phyloP scores from a whole-genome alignment of 73 alveolate genomes.

The Paramecium primaurelia region DNA sequence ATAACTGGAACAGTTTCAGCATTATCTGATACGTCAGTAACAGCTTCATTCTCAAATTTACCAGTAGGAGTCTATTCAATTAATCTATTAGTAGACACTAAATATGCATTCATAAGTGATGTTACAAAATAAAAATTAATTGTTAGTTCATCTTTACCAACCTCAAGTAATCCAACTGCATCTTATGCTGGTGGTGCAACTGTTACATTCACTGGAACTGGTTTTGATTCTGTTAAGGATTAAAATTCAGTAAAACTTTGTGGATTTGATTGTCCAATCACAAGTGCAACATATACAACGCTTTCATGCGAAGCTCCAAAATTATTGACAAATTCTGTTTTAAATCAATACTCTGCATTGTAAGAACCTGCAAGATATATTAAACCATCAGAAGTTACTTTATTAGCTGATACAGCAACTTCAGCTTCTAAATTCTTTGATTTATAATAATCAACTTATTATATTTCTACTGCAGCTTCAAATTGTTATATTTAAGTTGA shows the following conservation, averaged over 20 bases:
- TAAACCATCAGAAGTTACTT: not conserved
- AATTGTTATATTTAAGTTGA: not conserved
- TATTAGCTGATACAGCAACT: not conserved
- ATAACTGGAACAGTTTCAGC: conserved; percentile 74
- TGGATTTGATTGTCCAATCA: conserved; percentile 10
- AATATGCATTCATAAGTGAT: not conserved
- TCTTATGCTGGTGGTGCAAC: conserved; percentile 34
- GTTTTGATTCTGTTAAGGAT: not conserved
- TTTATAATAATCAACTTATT: not conserved
- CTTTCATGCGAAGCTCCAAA: conserved; percentile 6
- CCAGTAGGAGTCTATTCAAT: conserved; percentile 83
- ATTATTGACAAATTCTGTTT: not conserved
- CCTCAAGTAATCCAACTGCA: not conserved
- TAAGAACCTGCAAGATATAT: not conserved
- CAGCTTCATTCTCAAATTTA: conserved; percentile 62
- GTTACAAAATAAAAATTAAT: not conserved
- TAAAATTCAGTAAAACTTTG: not conserved
- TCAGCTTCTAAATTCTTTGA: not conserved
- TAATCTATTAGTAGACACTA: conserved; percentile 72
- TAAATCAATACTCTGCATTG: not conserved
- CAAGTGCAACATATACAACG: not conserved
- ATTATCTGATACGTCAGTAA: conserved; percentile 80
- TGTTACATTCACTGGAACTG: conserved; percentile 32
- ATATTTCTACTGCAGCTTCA: not conserved
- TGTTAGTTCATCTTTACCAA: not conserved